Evolutionary conservation across 805 yeast species (phyloP), one percentile per base, ranked within the genome.

Genomic region (Kregervanrija fluxuum): DNA sequence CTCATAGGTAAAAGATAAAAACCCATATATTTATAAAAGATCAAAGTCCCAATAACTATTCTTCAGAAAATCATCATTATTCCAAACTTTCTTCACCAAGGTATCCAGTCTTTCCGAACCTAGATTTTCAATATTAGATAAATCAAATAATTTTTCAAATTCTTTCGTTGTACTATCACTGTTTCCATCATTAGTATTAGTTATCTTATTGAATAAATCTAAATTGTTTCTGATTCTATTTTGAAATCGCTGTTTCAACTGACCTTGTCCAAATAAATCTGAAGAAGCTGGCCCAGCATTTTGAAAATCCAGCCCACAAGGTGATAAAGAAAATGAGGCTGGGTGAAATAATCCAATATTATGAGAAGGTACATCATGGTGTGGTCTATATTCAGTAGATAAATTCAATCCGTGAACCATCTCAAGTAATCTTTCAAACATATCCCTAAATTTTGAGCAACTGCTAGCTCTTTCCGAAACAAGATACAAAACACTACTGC

Each of bases 381-480:
- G 15, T 32, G 9, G 6, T n/a, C 17, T 37, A 33, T 15, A 32
- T 32, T 36, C 37, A 42, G 42, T 30, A 40, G 47, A 44, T 12
- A 14, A 30, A 30, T 22, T 35, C 14, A 14, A 15, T 11, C 32
- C 46, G 11, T 37, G 12, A 1, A 48, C 43, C 40, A 43, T 44
- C 8, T 40, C 47, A 5, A 51, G 34, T 11, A 53, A 33, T 37
- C 46, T 46, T 31, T 53, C 56, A 44, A 53, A 53, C 4, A 45
- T 47, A 31, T 49, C 54, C 16, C 54, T 43, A 4, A 53, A 43
- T 35, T 45, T 41, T 28, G 39, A 32, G 45, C 51, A 41, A 31
- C 45, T 40, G 38, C 40, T 41, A 33, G 52, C 46, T 37, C 56
- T 43, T 34, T 49, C 53, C 4, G 53, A 46, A 40, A 53, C 51